Conservation (phyloP, 2,329 filamentous ascomycete species). For the Ophiostoma angusticollis region DNA sequence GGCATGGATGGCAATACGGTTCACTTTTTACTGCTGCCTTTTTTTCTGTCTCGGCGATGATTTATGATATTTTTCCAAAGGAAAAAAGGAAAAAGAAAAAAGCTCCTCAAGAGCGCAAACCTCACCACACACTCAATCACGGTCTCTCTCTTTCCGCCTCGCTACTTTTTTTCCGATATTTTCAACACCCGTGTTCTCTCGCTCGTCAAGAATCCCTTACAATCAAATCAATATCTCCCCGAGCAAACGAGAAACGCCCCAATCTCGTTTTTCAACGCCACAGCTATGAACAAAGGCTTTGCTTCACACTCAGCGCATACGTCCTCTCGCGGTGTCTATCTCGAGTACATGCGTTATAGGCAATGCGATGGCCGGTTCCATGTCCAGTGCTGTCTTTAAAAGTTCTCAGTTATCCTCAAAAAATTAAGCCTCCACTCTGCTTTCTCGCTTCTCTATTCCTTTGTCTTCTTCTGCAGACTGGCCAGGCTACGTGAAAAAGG, state of each 20-base stretch:
- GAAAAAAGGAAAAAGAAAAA: constrained; percentile 8
- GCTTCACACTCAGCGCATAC: too few species aligned
- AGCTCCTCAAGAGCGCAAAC: constrained; percentile 25
- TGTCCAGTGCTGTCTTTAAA: too few species aligned
- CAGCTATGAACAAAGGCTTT: too few species aligned
- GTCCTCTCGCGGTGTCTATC: too few species aligned
- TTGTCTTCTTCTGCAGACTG: too few species aligned
- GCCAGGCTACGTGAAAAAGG: too few species aligned
- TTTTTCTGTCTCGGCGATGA: constrained; percentile 13
- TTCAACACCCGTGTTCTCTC: constrained; percentile 19
- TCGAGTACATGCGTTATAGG: too few species aligned
- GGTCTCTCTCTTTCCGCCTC: constrained; percentile 11
- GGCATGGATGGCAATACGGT: constrained; percentile 11
- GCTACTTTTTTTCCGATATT: constrained; percentile 17
- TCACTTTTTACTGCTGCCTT: neutral
- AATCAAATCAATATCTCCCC: constrained; percentile 10
- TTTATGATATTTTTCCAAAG: constrained; percentile 12
- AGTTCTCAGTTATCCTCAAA: too few species aligned
- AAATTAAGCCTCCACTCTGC: too few species aligned
- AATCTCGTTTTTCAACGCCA: constrained; percentile 10
- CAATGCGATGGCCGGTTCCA: too few species aligned
- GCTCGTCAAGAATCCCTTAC: constrained; percentile 19
- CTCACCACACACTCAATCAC: constrained; percentile 13
- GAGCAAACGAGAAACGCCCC: constrained; percentile 14
- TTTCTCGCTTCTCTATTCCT: too few species aligned